Conservation (phyloP, 495 filamentous ascomycete genomes). For the Penicillium robsamsonii region DNA sequence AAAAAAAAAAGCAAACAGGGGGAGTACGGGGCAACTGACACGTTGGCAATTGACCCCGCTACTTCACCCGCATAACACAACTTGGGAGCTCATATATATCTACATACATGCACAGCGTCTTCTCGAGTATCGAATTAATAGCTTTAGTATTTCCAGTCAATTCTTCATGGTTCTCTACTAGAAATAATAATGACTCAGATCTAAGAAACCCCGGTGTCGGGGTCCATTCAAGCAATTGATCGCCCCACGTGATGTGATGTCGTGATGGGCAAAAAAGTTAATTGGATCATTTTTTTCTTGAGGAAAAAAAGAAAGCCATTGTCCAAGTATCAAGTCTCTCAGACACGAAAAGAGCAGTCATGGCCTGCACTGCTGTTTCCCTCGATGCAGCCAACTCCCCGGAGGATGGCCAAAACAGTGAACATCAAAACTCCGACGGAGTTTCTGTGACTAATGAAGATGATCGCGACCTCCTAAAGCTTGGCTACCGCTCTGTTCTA, state of each 20-base stretch:
- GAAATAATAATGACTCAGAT: background rate
- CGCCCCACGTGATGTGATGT: slow-evolving; percentile 7
- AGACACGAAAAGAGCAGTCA: background rate
- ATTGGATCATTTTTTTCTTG: background rate
- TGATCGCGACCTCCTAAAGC: slow-evolving; percentile 32
- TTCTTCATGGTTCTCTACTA: background rate
- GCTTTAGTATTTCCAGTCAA: background rate
- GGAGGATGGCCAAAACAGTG: slow-evolving; percentile 9
- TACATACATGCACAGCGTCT: no score
- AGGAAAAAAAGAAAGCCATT: background rate
- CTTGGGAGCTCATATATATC: no score
- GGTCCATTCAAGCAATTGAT: slow-evolving; percentile 9
- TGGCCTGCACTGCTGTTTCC: slow-evolving; percentile 3
- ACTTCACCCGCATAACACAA: background rate
- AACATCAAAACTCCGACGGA: slow-evolving; percentile 7
- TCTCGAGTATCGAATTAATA: no score
- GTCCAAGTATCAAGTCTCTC: background rate
- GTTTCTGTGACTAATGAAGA: slow-evolving; percentile 27
- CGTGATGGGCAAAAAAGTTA: slow-evolving; percentile 4
- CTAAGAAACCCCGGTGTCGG: slow-evolving; percentile 7
- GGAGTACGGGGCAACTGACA: slow-evolving; percentile 7
- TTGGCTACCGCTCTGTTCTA: slow-evolving; percentile 35
- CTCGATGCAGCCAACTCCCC: slow-evolving; percentile 12
- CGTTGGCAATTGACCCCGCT: slow-evolving; percentile 7
- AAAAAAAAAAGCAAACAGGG: no score